phyloP scores from a whole-genome alignment of 306 rosid genomes.

The Cucumis cinereus region DNA sequence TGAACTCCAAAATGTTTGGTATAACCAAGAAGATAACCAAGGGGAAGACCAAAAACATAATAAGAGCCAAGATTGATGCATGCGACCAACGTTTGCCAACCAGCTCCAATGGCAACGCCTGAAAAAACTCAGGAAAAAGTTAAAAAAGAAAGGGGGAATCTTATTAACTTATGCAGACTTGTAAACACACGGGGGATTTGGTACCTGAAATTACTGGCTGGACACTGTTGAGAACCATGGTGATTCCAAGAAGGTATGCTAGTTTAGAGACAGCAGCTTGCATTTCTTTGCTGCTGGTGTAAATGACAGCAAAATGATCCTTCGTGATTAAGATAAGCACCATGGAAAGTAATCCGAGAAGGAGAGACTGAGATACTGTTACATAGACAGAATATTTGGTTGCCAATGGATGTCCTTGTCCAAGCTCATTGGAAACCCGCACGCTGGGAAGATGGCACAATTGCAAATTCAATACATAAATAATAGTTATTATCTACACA shows the following conservation, averaged over 20 bases:
- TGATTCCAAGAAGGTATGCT: constrained; percentile 55
- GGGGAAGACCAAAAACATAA: constrained; percentile 55
- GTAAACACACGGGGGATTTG: not conserved
- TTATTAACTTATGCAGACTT: not conserved
- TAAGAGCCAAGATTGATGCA: constrained; percentile 68
- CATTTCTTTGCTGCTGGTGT: constrained; percentile 40
- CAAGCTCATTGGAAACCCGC: constrained; percentile 64
- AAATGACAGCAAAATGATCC: constrained; percentile 41
- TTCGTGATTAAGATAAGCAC: constrained; percentile 32
- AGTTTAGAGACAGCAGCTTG: constrained; percentile 39
- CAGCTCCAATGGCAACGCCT: constrained; percentile 96
- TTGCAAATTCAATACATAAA: constrained; percentile 19
- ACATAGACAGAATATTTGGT: constrained; percentile 62
- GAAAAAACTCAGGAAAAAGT: constrained; percentile 4
- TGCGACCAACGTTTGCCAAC: constrained; percentile 86
- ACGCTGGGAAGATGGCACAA: constrained; percentile 19
- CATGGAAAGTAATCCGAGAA: constrained; percentile 50
- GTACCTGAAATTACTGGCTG: constrained; percentile 86
- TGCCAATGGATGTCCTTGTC: constrained; percentile 62
- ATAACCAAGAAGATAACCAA: constrained; percentile 51
- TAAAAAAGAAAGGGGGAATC: not conserved
- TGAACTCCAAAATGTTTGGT: constrained; percentile 39
- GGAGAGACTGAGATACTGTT: constrained; percentile 53
- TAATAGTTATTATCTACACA: not conserved
- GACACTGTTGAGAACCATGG: constrained; percentile 74